Base-by-base conservation (phyloP, 2,329 filamentous ascomycete genomes). In the Aschersonia sp. region DNA sequence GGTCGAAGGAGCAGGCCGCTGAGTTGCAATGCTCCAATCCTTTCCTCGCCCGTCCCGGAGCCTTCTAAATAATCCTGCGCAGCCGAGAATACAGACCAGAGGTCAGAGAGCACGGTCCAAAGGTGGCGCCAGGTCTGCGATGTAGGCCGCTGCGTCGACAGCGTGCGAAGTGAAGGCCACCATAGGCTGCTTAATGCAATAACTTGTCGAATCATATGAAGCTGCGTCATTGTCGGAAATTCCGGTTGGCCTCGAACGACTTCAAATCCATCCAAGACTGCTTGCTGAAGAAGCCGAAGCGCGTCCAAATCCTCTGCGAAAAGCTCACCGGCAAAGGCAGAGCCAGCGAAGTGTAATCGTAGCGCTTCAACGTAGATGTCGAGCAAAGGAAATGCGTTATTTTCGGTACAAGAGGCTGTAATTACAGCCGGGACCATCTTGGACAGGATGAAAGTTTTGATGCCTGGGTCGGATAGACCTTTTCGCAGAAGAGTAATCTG, bases 341-440 rank as follows among this genome's bases (percentile, higher is more conserved):
- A 58, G 12, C 56, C 56, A 4, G 55, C 57, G 20, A 75, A 56
- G 3, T 66, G 54, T 9, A 56, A 53, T 31, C 61, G 57, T 6
- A 77, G 50, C 2, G 72, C 73, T 31, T 64, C 61, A 29, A 63
- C 58, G 52, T 78, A 78, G 20, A 75, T 65, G 43, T 76, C 68
- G 5, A 79, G 53, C 44, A 80, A 56, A 10, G 71, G 62, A 60
- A 70, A 78, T 0, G 66, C 66, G 9, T 65, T 58, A 3, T 55
- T 56, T 9, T 58, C 59, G 5, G 56, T 52, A 9, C 62, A 54
- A 0, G 64, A 61, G 1, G 70, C 66, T 43, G 56, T 62, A 9
- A 78, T 58, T 4, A 74, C 64, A n/a, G 74, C 70, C 0, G 77
- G 75, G 3, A 80, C 53, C 72, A 80, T 78, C 45, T 66, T 71